Percentiles rank a stretch among this genome's conserved stretches.
Evolutionary conservation across 257 asterid species (phyloP).

Genomic region (Linaria vulgaris): DNA sequence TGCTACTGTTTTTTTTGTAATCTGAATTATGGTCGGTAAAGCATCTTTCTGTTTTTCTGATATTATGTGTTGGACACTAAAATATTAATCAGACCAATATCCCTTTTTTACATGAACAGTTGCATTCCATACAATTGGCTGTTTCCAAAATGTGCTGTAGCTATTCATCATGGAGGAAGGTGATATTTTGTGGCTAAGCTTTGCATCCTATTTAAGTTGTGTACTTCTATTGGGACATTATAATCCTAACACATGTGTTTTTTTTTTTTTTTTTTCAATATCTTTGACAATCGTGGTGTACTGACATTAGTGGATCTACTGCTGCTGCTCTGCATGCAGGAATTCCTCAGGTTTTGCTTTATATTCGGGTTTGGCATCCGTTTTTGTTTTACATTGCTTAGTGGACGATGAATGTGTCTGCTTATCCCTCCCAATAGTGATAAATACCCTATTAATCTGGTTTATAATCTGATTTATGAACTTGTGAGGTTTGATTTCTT

Average conservation of each 20-base stretch:
- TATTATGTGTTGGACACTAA: slow-evolving; percentile 9
- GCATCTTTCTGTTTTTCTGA: slow-evolving; percentile 4
- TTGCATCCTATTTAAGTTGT: slow-evolving; percentile 1
- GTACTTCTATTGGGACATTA: slow-evolving; percentile 7
- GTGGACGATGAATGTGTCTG: slow-evolving; percentile 6
- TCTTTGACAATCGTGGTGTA: slow-evolving; percentile 16
- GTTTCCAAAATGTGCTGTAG: slow-evolving; percentile 88
- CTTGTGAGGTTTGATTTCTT: slow-evolving; percentile 16
- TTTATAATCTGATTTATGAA: slow-evolving; percentile 1
- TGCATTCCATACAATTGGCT: slow-evolving; percentile 79
- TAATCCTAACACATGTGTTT: slow-evolving; percentile 17
- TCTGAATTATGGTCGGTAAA: not conserved
- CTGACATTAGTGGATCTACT: slow-evolving; percentile 75
- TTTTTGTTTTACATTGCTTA: not conserved
- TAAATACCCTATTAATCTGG: slow-evolving; percentile 4
- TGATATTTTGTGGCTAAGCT: slow-evolving; percentile 29
- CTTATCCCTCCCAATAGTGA: slow-evolving; percentile 5
- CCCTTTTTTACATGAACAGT: slow-evolving; percentile 38
- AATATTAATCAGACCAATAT: slow-evolving; percentile 21
- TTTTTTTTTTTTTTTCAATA: too few relatives aligned
- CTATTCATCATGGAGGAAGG: slow-evolving; percentile 97
- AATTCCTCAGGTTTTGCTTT: slow-evolving; percentile 83
- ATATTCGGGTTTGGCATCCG: slow-evolving; percentile 19
- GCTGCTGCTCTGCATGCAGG: slow-evolving; percentile 90
- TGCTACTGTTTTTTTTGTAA: not conserved